These are phyloP conservation scores for Hypoxylon fragiforme DNA, from an alignment of 495 filamentous ascomycete genomes.

Conservation along the genomic window DNA sequence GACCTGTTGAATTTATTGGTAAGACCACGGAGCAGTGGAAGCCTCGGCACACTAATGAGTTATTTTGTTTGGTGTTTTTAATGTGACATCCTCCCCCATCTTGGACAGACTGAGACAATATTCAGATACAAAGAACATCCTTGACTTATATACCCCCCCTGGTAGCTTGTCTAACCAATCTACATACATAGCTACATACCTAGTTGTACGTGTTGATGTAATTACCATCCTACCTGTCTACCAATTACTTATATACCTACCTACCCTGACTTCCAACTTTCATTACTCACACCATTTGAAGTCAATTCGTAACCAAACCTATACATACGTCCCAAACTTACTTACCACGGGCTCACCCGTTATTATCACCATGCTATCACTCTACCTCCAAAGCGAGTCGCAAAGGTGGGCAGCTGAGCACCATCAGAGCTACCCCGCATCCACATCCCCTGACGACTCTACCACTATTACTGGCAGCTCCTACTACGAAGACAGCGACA, in stretches of 20 bases:
- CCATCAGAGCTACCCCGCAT: conserved; percentile 28
- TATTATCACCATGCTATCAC: conserved; percentile 18
- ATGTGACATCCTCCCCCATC: conserved; percentile 18
- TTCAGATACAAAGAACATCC: neutral
- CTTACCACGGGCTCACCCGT: neutral
- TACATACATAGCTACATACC: conserved; percentile 8
- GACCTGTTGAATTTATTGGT: conserved; percentile 11
- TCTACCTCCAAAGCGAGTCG: conserved; percentile 23
- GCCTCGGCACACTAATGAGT: conserved; percentile 26
- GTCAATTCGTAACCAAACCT: conserved; percentile 10
- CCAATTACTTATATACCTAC: neutral
- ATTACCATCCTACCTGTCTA: conserved; percentile 1
- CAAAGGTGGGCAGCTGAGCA: conserved; percentile 28
- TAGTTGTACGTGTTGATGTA: no score
- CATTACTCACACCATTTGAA: conserved; percentile 1
- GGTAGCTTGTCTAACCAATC: conserved; percentile 1
- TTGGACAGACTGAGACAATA: conserved; percentile 6
- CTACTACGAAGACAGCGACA: conserved; percentile 17
- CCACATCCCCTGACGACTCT: conserved; percentile 5
- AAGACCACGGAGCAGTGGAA: conserved; percentile 10
- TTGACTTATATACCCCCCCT: neutral
- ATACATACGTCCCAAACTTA: conserved; percentile 13
- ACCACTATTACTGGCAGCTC: conserved; percentile 15
- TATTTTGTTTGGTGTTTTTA: conserved; percentile 24
- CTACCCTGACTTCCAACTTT: neutral